These are phyloP conservation scores for Candida pseudoviswanathii DNA, from an alignment of 1,139 yeast genomes.

Conservation along the genomic window DNA sequence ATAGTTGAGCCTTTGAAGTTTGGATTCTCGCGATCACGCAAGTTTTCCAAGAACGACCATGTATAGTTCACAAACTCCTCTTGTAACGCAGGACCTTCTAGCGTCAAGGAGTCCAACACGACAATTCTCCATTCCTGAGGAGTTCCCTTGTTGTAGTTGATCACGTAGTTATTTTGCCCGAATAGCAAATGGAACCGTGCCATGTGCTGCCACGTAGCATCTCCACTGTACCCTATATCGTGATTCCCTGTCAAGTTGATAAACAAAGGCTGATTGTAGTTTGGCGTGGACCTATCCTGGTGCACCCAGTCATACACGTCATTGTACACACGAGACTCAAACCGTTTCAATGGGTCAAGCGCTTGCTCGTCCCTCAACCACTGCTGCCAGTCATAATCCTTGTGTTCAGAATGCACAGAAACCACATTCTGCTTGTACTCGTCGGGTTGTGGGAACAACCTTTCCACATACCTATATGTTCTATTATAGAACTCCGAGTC, in stretches of 20 bases:
- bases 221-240: constrained; percentile 95
- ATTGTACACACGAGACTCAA: constrained; percentile 52
- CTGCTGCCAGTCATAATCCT: constrained; percentile 55
- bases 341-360: constrained; percentile 44
- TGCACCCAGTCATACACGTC: constrained; percentile 70
- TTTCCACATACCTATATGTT: constrained; percentile 66
- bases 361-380: constrained; percentile 43
- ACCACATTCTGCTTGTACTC: constrained; percentile 52
- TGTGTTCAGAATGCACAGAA: constrained; percentile 48
- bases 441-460: constrained; percentile 59
- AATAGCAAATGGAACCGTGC: constrained; percentile 71
- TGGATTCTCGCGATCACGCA: constrained; percentile 48
- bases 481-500: constrained; percentile 84
- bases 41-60: constrained; percentile 67
- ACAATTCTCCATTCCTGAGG: constrained; percentile 81
- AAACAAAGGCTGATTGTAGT: constrained; percentile 54
- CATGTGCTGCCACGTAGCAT: constrained; percentile 90
- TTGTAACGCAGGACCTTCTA: constrained; percentile 91
- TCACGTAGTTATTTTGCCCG: constrained; percentile 84
- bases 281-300: constrained; percentile 33
- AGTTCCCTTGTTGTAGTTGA: constrained; percentile 63
- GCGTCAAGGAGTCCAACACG: constrained; percentile 75
- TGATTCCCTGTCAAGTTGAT: constrained; percentile 92
- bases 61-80: constrained; percentile 67
- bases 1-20: constrained; percentile 76